A percentile compares a stretch with the other conserved stretches of the same genome.
These are phyloP conservation scores for Kuraishia floccosa DNA, from an alignment of 805 yeast genomes.

Conservation along the genomic window DNA sequence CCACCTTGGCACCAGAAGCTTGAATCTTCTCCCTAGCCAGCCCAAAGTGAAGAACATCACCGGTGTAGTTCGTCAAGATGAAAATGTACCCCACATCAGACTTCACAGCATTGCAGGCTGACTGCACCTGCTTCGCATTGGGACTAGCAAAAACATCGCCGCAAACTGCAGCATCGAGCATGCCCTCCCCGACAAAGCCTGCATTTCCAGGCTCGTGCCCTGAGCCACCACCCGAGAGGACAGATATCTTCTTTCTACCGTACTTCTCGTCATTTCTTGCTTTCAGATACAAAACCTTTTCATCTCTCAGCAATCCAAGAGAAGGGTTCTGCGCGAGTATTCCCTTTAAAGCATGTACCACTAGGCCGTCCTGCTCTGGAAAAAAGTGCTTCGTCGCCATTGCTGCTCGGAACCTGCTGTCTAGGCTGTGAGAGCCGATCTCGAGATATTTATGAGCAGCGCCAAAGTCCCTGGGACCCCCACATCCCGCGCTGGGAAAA, in stretches of 20 bases:
- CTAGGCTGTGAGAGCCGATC: too few relatives aligned
- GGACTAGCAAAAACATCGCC: conserved; percentile 32
- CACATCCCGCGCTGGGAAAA: too few relatives aligned
- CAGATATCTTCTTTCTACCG: too few relatives aligned
- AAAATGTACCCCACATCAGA: conserved; percentile 23
- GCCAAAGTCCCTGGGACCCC: too few relatives aligned
- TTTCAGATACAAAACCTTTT: conserved; percentile 27
- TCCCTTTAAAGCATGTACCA: too few relatives aligned
- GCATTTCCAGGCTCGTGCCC: conserved; percentile 32
- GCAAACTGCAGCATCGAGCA: conserved; percentile 26
- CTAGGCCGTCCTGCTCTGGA: too few relatives aligned
- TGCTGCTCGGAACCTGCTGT: too few relatives aligned
- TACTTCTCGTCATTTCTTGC: too few relatives aligned
- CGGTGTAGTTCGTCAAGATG: conserved; percentile 25
- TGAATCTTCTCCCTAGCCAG: conserved; percentile 26
- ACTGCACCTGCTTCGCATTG: conserved; percentile 23
- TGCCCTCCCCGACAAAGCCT: conserved; percentile 25
- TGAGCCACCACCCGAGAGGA: conserved; percentile 30
- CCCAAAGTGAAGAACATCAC: conserved; percentile 26
- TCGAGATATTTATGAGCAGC: too few relatives aligned
- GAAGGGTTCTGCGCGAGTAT: conserved; percentile 24
- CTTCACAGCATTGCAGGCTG: conserved; percentile 23
- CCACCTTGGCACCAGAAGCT: conserved; percentile 19
- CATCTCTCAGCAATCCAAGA: conserved; percentile 23
- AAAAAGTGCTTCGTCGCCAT: too few relatives aligned